phyloP scores from a whole-genome alignment of 1,284 basidiomycete genomes.

The Salmacisia buchloeana region DNA sequence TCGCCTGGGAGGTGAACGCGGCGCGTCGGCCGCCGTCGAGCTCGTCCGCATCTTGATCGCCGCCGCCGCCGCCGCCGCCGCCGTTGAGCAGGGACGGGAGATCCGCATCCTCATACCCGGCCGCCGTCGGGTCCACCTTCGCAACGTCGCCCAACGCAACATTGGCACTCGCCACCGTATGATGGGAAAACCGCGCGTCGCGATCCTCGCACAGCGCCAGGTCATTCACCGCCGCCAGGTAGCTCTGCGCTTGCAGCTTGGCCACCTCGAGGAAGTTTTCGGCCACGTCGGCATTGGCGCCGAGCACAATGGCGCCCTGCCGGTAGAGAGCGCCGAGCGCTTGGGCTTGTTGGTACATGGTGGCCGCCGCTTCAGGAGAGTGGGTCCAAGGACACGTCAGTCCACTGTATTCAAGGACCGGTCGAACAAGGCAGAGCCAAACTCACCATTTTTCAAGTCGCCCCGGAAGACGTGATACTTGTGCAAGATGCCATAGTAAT shows the following conservation, averaged over 20 bases:
- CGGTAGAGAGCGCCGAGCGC: conserved; percentile 57
- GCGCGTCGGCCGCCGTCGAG: conserved; percentile 22
- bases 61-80: too few relatives aligned
- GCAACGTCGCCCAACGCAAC: conserved; percentile 3
- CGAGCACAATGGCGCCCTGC: neutral
- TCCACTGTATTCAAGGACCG: conserved; percentile 19
- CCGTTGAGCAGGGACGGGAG: too few relatives aligned
- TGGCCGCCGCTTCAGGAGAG: conserved; percentile 64
- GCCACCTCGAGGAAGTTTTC: conserved; percentile 54
- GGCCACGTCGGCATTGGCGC: conserved; percentile 1
- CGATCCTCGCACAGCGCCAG: conserved; percentile 73
- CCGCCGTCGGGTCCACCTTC: conserved; percentile 9
- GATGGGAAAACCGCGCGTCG: conserved; percentile 71
- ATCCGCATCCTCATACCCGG: neutral
- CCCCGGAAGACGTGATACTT: conserved; percentile 60
- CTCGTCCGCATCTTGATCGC: neutral
- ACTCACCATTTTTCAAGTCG: conserved; percentile 44
- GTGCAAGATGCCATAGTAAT: conserved; percentile 89
- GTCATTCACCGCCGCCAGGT: conserved; percentile 82
- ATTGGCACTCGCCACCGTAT: neutral
- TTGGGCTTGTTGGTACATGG: conserved; percentile 92
- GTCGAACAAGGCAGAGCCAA: neutral
- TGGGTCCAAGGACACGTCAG: neutral
- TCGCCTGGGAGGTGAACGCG: too few relatives aligned
- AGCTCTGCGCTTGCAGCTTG: conserved; percentile 69